phyloP scores from a whole-genome alignment of 768 basidiomycete genomes.

The Russula ochroleuca region DNA sequence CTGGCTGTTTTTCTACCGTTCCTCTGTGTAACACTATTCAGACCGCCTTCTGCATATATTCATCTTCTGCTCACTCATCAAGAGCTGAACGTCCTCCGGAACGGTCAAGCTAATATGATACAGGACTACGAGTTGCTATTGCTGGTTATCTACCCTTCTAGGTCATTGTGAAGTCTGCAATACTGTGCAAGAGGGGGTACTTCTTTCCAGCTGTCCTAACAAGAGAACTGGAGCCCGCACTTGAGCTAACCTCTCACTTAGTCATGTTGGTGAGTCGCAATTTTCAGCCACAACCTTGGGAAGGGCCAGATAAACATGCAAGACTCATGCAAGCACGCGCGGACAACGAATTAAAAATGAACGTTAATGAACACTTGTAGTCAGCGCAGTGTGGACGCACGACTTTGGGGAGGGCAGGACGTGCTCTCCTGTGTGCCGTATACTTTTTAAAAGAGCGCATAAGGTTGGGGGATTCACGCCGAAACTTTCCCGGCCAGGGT shows the following conservation, averaged over 20 bases:
- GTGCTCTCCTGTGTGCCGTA: neutral
- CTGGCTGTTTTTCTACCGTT: neutral
- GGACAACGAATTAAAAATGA: neutral
- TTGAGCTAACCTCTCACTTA: neutral
- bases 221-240: neutral
- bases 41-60: neutral
- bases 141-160: neutral
- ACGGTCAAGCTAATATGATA: neutral
- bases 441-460: neutral
- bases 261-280: neutral
- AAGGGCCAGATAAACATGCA: neutral
- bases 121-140: neutral
- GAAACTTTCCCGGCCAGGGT: no score
- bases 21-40: slow-evolving; percentile 9
- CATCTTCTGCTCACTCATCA: neutral
- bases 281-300: no score
- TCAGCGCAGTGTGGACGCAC: neutral
- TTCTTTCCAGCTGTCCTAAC: neutral
- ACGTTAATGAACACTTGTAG: neutral
- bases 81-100: neutral
- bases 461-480: neutral
- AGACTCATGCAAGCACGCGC: no score
- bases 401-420: neutral
- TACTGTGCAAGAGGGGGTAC: neutral
- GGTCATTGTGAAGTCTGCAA: neutral